Conservation (phyloP, 2,329 filamentous ascomycete species). For the Orbilia blumenaviensis region DNA sequence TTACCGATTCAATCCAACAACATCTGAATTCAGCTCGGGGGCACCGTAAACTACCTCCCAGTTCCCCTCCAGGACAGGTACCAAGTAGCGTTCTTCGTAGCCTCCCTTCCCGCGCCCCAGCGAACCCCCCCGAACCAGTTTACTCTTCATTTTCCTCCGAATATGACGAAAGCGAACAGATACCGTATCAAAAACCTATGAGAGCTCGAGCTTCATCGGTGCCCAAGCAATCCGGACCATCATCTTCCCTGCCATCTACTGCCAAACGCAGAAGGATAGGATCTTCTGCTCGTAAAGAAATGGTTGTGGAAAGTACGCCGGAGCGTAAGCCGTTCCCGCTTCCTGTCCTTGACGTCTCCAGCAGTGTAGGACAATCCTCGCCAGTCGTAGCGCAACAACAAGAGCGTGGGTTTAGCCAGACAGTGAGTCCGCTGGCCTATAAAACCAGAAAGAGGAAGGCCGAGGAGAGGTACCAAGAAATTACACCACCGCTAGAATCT, state of each 20-base stretch:
- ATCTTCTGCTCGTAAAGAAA: neutral
- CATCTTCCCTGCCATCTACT: slow-evolving; percentile 12
- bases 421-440: slow-evolving; percentile 20
- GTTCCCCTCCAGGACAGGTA: slow-evolving; percentile 16
- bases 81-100: neutral
- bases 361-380: slow-evolving; percentile 13
- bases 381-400: neutral
- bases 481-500: neutral
- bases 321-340: slow-evolving; percentile 36
- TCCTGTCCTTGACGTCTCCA: neutral
- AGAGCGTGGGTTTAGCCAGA: slow-evolving; percentile 1
- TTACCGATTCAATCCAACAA: neutral
- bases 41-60: neutral
- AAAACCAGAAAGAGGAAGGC: slow-evolving; percentile 28
- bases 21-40: neutral
- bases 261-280: slow-evolving; percentile 20
- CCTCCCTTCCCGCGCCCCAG: neutral
- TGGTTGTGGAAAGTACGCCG: slow-evolving; percentile 46
- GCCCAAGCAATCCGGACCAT: neutral
- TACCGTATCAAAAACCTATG: slow-evolving; percentile 18
- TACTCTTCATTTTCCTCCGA: slow-evolving; percentile 17
- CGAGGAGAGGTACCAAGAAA: neutral
- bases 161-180: slow-evolving; percentile 30
- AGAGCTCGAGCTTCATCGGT: slow-evolving; percentile 17
- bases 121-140: neutral